Evolutionary conservation across 305 asterid species (phyloP).

Genomic region (Fraxinus ornus): DNA sequence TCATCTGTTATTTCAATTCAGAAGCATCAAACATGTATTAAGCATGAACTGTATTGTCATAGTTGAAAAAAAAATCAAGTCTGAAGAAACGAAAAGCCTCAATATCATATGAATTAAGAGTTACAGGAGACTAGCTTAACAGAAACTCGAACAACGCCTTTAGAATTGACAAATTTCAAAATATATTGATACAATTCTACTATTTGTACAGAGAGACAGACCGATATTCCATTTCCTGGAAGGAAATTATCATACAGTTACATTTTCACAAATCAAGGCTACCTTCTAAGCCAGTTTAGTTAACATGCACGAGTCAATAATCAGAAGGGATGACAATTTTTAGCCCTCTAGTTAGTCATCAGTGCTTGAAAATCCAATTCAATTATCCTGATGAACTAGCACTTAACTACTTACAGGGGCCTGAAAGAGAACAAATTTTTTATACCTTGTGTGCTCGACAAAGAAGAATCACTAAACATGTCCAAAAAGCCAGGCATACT

Average conservation of each 20-base stretch:
- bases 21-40: neutral
- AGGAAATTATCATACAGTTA: neutral
- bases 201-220: neutral
- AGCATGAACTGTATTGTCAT: neutral
- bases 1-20: conserved; percentile 39
- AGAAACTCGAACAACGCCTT: neutral
- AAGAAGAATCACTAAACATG: conserved; percentile 44
- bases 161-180: neutral
- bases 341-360: neutral
- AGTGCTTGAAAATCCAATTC: neutral
- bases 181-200: neutral
- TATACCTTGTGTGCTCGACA: conserved; percentile 54
- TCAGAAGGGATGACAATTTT: neutral
- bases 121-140: neutral
- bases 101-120: neutral
- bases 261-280: neutral
- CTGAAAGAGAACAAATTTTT: neutral
- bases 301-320: neutral
- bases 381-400: neutral
- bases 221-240: neutral
- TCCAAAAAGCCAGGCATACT: conserved; percentile 53
- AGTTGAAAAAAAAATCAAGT: neutral
- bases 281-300: neutral
- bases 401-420: neutral
- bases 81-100: neutral